Evolutionary conservation across 1,139 yeast species (phyloP), one percentile per base, ranked within the genome.

Genomic region (Hyphopichia wangnamkhiaoensis): DNA sequence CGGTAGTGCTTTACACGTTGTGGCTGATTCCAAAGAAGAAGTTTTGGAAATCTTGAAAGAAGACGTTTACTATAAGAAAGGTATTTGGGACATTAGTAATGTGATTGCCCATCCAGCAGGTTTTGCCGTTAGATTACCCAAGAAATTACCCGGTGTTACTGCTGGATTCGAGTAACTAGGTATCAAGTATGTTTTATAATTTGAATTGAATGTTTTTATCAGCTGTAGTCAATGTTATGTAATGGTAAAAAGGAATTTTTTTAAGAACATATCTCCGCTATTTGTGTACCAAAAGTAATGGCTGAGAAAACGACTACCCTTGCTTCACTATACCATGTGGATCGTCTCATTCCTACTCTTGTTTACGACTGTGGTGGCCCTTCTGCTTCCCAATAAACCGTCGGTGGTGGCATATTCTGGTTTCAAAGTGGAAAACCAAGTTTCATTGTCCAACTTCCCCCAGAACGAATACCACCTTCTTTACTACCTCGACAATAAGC

Each of bases 1-100:
- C 6, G 95, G 95, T 3, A 82, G 91, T 37, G 68, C 81, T 16
- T 71, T 80, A 56, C 84, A 81, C 44, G 53, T 86, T 37, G 65
- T 70, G 38, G 94, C 91, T 25, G 79, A 79, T 37, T 65, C 79
- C 37, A 79, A 72, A 50, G 82, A 82, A 44, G 85, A 82, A 43
- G 80, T 83, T 14, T 42, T 79, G 32, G 79, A 76, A 27, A 56
- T 80, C 37, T 65, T 84, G 53, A 70, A 77, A 48, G 49, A 61
- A 36, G 91, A 84, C 53, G 56, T 78, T 25, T 84, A 79, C 57
- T 72, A 74, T 44, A 68, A 63, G 44, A 61, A 67, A 26, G 87
- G 84, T 0, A 73, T 83, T 38, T 84, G 90, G 90, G 89, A 84
- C 53, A 50, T 82, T 41, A 74, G 75, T 31, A 72, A 68, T 38